Evolutionary conservation across 2,329 filamentous ascomycete species (phyloP).

Genomic region (Aspergillus luchuensis): DNA sequence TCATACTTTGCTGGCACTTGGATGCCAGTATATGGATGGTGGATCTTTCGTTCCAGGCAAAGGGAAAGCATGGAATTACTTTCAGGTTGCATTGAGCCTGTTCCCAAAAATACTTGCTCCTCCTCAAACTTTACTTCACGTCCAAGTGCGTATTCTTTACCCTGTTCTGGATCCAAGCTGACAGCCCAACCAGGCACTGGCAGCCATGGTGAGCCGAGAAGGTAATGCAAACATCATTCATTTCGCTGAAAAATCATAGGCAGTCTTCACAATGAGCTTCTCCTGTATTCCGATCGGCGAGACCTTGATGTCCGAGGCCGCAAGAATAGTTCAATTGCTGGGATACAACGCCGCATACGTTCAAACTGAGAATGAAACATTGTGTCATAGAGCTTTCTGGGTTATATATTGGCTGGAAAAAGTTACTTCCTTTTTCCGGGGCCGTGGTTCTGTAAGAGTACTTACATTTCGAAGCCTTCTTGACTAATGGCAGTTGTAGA

Average conservation of each 20-base stretch:
- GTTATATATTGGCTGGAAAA: conserved; percentile 47
- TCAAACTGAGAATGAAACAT: conserved; percentile 14
- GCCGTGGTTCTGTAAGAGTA: conserved; percentile 35
- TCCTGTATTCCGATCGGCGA: conserved; percentile 40
- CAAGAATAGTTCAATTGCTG: conserved; percentile 36
- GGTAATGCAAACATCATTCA: no score
- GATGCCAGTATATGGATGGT: neutral
- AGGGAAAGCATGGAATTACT: conserved; percentile 4
- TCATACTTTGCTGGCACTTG: neutral
- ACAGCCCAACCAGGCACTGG: conserved; percentile 23
- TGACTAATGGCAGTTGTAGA: conserved; percentile 21
- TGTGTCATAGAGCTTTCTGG: conserved; percentile 41
- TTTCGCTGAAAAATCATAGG: conserved; percentile 19
- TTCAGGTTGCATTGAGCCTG: conserved; percentile 4
- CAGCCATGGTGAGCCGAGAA: conserved; percentile 25
- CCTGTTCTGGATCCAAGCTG: neutral
- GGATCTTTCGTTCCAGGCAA: conserved; percentile 1
- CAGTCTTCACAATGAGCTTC: conserved; percentile 40
- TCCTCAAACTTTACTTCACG: neutral
- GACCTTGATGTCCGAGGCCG: conserved; percentile 36
- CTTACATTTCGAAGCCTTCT: no score
- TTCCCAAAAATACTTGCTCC: neutral
- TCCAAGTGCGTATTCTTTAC: conserved; percentile 5
- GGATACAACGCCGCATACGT: conserved; percentile 32
- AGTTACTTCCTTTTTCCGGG: conserved; percentile 32